A percentile compares a stretch with the other conserved stretches of the same genome.
Conservation (phyloP, 2,329 filamentous ascomycete genomes). For the Lecanicillium sp. region DNA sequence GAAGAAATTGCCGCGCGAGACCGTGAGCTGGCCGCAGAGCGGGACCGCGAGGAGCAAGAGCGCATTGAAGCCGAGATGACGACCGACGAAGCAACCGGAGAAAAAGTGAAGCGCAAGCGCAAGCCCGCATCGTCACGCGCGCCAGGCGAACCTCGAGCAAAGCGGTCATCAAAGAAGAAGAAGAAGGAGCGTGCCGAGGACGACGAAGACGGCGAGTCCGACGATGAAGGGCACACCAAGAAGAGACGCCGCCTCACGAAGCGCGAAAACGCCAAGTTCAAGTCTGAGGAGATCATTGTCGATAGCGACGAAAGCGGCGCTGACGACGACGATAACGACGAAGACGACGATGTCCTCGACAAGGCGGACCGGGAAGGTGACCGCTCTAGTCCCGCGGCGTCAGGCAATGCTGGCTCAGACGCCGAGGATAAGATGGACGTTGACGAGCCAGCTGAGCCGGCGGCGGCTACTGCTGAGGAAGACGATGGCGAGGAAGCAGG, state of each 20-base stretch:
- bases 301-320: conserved; percentile 60
- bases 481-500: conserved; percentile 17
- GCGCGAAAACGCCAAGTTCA: conserved; percentile 59
- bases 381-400: conserved; percentile 25
- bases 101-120: conserved; percentile 72
- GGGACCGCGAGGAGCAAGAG: conserved; percentile 61
- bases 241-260: conserved; percentile 51
- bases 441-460: conserved; percentile 32
- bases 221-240: conserved; percentile 41
- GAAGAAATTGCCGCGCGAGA: conserved; percentile 72
- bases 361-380: conserved; percentile 34
- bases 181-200: conserved; percentile 30
- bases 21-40: conserved; percentile 60
- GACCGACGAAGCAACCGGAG: conserved; percentile 73
- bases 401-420: conserved; percentile 20
- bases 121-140: conserved; percentile 34
- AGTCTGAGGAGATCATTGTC: conserved; percentile 76
- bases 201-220: conserved; percentile 29
- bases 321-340: conserved; percentile 11
- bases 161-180: conserved; percentile 51
- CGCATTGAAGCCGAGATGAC: conserved; percentile 65
- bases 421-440: conserved; percentile 44
- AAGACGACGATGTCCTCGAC: conserved; percentile 33
- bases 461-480: too few species aligned
- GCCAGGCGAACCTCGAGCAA: conserved; percentile 33